Conservation (phyloP, 1,139 yeast genomes). For the Torulaspora globosa region DNA sequence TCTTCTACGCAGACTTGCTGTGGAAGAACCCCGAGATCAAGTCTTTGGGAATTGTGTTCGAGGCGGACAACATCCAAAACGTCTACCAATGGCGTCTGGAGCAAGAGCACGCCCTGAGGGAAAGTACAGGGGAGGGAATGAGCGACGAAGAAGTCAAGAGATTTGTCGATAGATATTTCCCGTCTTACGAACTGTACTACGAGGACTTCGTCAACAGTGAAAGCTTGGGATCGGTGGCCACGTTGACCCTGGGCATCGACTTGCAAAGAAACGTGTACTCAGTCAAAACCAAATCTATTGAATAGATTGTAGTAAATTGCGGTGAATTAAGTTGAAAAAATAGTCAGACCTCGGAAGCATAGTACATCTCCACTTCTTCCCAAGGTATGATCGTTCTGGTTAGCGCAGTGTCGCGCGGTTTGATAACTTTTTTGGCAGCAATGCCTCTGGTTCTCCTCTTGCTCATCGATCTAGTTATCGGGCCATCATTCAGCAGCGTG, state of each 20-base stretch:
- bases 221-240: conserved; percentile 28
- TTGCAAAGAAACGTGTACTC: conserved; percentile 21
- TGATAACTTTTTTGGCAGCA: conserved; percentile 7
- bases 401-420: conserved; percentile 10
- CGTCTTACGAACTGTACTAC: conserved; percentile 71
- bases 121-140: conserved; percentile 67
- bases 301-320: conserved; percentile 6
- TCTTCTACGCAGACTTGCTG: conserved; percentile 56
- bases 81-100: conserved; percentile 79
- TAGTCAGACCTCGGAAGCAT: conserved; percentile 14
- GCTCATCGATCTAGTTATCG: conserved; percentile 8
- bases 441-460: conserved; percentile 6
- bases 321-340: not conserved
- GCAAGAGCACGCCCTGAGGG: conserved; percentile 72
- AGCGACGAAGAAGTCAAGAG: conserved; percentile 57
- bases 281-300: conserved; percentile 13
- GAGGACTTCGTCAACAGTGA: conserved; percentile 39
- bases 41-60: conserved; percentile 58
- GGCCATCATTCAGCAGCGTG: conserved; percentile 11
- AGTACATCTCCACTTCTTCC: conserved; percentile 25
- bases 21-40: conserved; percentile 52
- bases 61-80: conserved; percentile 54
- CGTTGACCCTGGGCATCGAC: conserved; percentile 29
- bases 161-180: conserved; percentile 84
- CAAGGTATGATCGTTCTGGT: conserved; percentile 31